phyloP scores from a whole-genome alignment of 345 rosid genomes.

The Hypericum androsaemum region DNA sequence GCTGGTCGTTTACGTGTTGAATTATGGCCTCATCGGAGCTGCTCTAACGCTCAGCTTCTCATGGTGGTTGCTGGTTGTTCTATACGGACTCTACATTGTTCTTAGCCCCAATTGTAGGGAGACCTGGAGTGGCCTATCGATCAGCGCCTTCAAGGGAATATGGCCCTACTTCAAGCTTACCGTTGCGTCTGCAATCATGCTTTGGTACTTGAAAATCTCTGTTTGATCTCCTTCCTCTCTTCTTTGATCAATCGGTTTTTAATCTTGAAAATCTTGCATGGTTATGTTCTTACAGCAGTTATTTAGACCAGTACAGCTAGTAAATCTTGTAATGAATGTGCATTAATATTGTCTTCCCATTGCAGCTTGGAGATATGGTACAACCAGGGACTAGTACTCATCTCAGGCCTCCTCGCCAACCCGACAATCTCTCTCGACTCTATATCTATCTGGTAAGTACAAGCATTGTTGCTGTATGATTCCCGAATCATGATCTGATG shows the following conservation, averaged over 20 bases:
- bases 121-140: constrained; percentile 76
- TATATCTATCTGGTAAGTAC: constrained; percentile 65
- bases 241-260: too few relatives aligned
- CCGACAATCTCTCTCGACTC: constrained; percentile 78
- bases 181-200: constrained; percentile 76
- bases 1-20: constrained; percentile 41
- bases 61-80: constrained; percentile 66
- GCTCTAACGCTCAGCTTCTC: constrained; percentile 58
- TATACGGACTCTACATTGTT: constrained; percentile 44
- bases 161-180: constrained; percentile 97
- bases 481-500: neutral
- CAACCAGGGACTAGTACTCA: constrained; percentile 79
- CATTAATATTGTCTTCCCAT: neutral
- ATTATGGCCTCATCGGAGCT: constrained; percentile 65
- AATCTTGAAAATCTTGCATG: too few relatives aligned
- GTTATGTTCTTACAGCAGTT: too few relatives aligned
- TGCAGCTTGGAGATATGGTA: constrained; percentile 95
- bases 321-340: neutral
- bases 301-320: too few relatives aligned
- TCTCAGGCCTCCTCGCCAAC: constrained; percentile 68
- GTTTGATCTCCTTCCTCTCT: neutral
- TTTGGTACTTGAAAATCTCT: constrained; percentile 41
- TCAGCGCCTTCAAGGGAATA: constrained; percentile 51
- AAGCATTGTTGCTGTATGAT: neutral
- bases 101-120: constrained; percentile 62